Conservation (phyloP, 257 asterid species). For the Solanum sejunctum region DNA sequence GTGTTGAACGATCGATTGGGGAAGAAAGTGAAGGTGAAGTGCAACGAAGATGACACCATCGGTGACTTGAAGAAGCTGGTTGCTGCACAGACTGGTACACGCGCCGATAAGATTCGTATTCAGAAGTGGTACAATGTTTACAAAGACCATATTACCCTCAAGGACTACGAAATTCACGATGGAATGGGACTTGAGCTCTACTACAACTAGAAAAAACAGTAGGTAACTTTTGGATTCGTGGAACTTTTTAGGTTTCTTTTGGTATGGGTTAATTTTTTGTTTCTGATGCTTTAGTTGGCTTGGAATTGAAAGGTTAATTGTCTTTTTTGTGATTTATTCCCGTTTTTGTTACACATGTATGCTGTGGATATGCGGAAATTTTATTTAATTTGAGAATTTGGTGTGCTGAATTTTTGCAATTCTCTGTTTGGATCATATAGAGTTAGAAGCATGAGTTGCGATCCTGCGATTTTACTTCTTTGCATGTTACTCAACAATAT, state of each 20-base stretch:
- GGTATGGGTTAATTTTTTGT: neutral
- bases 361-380: neutral
- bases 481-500: conserved; percentile 18
- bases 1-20: conserved; percentile 7
- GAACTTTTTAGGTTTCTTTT: neutral
- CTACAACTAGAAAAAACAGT: neutral
- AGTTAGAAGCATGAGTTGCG: neutral
- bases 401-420: neutral
- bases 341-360: neutral
- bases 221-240: neutral
- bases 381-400: neutral
- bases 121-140: conserved; percentile 12
- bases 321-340: neutral
- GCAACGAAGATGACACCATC: conserved; percentile 1
- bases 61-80: conserved; percentile 5
- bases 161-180: conserved; percentile 6
- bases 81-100: conserved; percentile 12
- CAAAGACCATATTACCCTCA: conserved; percentile 9
- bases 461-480: neutral
- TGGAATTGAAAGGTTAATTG: neutral
- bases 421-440: neutral
- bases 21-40: conserved; percentile 5
- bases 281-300: neutral
- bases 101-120: conserved; percentile 7
- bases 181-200: conserved; percentile 12